Evolutionary conservation across 371 early-diverging fungal genomes (phyloP).

Genomic region (Funneliformis caledonium): DNA sequence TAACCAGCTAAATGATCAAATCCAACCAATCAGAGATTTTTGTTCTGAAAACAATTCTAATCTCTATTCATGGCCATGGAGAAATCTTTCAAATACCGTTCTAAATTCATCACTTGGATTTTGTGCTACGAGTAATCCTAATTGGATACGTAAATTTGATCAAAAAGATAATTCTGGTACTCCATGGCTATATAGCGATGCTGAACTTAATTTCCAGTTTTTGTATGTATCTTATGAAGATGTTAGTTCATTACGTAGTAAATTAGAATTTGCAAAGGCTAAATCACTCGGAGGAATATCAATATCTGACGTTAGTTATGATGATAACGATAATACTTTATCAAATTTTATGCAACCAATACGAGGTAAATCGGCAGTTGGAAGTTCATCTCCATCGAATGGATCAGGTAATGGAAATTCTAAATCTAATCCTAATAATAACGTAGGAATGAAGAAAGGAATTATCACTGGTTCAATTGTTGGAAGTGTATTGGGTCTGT

Average conservation of each 20-base stretch:
- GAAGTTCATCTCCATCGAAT: too few species aligned
- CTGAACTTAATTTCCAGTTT: background rate
- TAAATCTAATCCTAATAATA: too few species aligned
- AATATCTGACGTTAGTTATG: slow-evolving; percentile 4
- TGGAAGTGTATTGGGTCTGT: background rate
- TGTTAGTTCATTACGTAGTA: background rate
- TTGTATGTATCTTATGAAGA: background rate
- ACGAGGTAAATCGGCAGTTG: too few species aligned
- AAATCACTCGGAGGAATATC: background rate
- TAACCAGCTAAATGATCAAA: too few species aligned
- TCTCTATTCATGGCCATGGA: background rate
- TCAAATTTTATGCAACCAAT: background rate
- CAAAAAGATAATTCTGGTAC: background rate
- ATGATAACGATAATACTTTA: background rate
- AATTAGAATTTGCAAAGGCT: background rate
- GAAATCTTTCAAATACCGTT: background rate
- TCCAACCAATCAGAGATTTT: too few species aligned
- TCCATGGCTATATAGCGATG: background rate
- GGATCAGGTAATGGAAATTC: too few species aligned
- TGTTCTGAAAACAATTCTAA: too few species aligned
- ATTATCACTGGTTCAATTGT: background rate
- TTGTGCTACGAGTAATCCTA: background rate
- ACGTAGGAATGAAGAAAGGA: background rate
- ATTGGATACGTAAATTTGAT: background rate
- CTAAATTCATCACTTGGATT: background rate